These are phyloP conservation scores for Podospora sp. DNA, from an alignment of 495 filamentous ascomycete species.

Conservation along the genomic window DNA sequence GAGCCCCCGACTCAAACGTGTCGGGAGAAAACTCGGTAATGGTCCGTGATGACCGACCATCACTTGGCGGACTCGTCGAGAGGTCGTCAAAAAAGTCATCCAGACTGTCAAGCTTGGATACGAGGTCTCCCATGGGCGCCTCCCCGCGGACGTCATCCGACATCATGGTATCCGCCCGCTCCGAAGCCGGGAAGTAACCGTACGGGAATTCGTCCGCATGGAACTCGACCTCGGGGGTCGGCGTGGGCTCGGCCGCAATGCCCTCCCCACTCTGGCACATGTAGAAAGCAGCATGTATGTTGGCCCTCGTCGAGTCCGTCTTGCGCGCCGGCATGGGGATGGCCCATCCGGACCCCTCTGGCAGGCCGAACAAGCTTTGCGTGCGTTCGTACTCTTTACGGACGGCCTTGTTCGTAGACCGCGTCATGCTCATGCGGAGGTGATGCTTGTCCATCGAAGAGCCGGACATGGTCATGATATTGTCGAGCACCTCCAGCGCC, in stretches of 20 bases:
- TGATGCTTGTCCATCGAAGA: constrained; percentile 93
- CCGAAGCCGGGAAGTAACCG: constrained; percentile 69
- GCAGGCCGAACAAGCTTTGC: constrained; percentile 93
- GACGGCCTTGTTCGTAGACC: constrained; percentile 75
- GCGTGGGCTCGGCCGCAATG: constrained; percentile 63
- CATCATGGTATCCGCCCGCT: constrained; percentile 84
- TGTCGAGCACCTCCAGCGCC: constrained; percentile 86
- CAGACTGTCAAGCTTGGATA: constrained; percentile 86
- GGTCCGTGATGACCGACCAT: constrained; percentile 61
- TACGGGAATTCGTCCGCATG: constrained; percentile 83
- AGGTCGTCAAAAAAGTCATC: constrained; percentile 90
- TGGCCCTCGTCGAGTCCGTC: constrained; percentile 78
- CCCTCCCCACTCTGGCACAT: constrained; percentile 65
- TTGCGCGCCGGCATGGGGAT: constrained; percentile 91
- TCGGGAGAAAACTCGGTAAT: constrained; percentile 64
- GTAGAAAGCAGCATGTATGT: constrained; percentile 96
- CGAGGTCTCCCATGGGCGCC: constrained; percentile 74
- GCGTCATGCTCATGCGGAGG: constrained; percentile 94
- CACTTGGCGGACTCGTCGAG: constrained; percentile 55
- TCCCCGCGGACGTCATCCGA: constrained; percentile 80
- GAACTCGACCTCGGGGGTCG: constrained; percentile 88
- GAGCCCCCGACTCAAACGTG: constrained; percentile 72
- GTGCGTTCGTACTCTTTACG: constrained; percentile 94
- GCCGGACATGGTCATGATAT: constrained; percentile 91
- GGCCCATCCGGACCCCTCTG: constrained; percentile 93